Evolutionary conservation across 2,329 filamentous ascomycete genomes (phyloP).

Genomic region (Aureobasidium vineae): DNA sequence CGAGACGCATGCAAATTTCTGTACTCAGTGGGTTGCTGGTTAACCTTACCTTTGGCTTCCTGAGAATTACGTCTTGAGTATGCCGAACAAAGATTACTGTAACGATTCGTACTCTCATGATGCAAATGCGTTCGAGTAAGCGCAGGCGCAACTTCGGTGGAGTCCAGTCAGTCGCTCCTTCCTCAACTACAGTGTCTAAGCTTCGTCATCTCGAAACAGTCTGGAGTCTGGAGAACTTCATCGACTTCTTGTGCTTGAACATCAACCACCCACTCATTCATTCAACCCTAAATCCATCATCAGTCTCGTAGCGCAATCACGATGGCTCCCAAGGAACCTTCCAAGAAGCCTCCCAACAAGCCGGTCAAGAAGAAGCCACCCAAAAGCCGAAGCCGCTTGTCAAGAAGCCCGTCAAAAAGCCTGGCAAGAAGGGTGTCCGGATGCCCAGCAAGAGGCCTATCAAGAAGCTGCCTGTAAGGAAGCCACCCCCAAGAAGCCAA

Average conservation of each 20-base stretch:
- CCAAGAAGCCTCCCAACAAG: background rate
- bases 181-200: background rate
- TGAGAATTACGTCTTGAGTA: slow-evolving; percentile 51
- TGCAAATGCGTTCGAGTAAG: background rate
- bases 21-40: slow-evolving; percentile 81
- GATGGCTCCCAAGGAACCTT: background rate
- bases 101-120: background rate
- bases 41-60: slow-evolving; percentile 71
- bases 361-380: background rate
- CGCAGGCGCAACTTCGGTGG: background rate
- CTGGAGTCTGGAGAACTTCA: background rate
- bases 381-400: background rate
- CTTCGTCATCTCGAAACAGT: background rate
- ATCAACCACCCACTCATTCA: background rate
- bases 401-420: background rate
- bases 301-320: background rate
- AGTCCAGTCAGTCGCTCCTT: background rate
- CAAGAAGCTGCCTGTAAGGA: background rate
- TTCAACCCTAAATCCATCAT: background rate
- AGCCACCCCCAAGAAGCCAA: background rate
- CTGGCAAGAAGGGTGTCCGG: background rate
- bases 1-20: slow-evolving; percentile 77
- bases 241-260: background rate
- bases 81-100: too few relatives aligned
- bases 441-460: background rate